These are phyloP conservation scores for Penicillium freii DNA, from an alignment of 2,329 filamentous ascomycete genomes.

Conservation along the genomic window DNA sequence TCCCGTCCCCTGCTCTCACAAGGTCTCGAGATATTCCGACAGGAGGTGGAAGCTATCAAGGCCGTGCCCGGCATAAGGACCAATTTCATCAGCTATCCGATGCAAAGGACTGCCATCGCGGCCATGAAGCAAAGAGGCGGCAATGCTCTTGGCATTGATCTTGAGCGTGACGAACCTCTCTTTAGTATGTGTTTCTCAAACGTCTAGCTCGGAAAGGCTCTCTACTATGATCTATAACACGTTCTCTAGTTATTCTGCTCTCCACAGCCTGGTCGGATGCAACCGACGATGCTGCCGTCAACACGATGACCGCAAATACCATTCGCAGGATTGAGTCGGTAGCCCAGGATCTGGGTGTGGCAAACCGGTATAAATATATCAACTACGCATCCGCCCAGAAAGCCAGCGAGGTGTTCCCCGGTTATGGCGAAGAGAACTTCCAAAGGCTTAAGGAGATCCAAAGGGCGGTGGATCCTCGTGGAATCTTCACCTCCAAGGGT, in stretches of 20 bases:
- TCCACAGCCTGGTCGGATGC: slow-evolving; percentile 13
- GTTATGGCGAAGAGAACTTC: slow-evolving; percentile 39
- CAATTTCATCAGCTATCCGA: slow-evolving; percentile 15
- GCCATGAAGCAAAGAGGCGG: slow-evolving; percentile 19
- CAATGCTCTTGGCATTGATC: slow-evolving; percentile 21
- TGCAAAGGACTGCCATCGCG: slow-evolving; percentile 11
- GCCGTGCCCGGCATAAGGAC: slow-evolving; percentile 5
- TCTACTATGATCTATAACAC: not conserved
- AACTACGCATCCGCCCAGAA: slow-evolving; percentile 41
- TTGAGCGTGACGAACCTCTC: slow-evolving; percentile 14
- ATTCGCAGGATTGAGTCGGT: slow-evolving; percentile 11
- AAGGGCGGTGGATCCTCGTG: slow-evolving; percentile 39
- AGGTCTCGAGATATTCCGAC: slow-evolving; percentile 10
- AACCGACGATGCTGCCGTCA: slow-evolving; percentile 5
- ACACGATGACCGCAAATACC: slow-evolving; percentile 13
- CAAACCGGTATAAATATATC: slow-evolving; percentile 39
- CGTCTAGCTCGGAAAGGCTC: too few relatives aligned
- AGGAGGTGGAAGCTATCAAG: slow-evolving; percentile 14
- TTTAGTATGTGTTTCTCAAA: slow-evolving; percentile 7
- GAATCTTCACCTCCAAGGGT: slow-evolving; percentile 32
- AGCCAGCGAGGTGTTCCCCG: slow-evolving; percentile 36
- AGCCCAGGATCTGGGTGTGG: slow-evolving; percentile 25
- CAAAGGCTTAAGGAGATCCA: slow-evolving; percentile 33
- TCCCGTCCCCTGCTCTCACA: slow-evolving; percentile 11
- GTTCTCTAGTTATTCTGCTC: slow-evolving; percentile 9